A percentile compares a stretch with the other conserved stretches of the same genome.
These are phyloP conservation scores for Xylaria nigripes DNA, from an alignment of 495 filamentous ascomycete genomes.

Conservation along the genomic window DNA sequence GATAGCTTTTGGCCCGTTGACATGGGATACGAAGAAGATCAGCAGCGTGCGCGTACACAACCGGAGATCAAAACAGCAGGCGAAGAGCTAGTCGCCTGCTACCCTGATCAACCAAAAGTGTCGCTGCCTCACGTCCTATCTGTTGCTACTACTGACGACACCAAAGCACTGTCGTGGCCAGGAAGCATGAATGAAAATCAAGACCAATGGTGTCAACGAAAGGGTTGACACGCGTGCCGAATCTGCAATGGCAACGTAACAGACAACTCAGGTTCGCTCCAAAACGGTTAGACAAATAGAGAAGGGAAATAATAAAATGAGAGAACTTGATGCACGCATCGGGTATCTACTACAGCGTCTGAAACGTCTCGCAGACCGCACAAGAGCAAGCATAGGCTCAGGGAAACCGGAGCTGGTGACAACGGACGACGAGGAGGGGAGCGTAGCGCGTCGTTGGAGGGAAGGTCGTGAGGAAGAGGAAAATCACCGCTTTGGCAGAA, in stretches of 20 bases:
- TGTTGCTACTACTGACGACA: constrained; percentile 8
- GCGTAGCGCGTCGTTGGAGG: constrained; percentile 15
- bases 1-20: not conserved
- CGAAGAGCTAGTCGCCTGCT: constrained; percentile 45
- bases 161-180: constrained; percentile 11
- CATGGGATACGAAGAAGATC: not conserved
- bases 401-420: not conserved
- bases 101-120: constrained; percentile 31
- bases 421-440: constrained; percentile 10
- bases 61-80: constrained; percentile 47
- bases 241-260: not conserved
- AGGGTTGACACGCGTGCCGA: not conserved
- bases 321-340: constrained; percentile 15
- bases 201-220: not conserved
- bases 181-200: not conserved
- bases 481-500: constrained; percentile 3
- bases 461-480: constrained; percentile 11
- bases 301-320: constrained; percentile 12
- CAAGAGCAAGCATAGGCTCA: constrained; percentile 4
- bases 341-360: constrained; percentile 5
- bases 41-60: constrained; percentile 28
- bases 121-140: constrained; percentile 17
- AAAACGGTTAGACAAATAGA: constrained; percentile 3
- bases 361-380: constrained; percentile 1
- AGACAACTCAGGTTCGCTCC: constrained; percentile 1